Evolutionary conservation across 148 eudicot genomes (phyloP).

Genomic region (Nyssa sinensis): DNA sequence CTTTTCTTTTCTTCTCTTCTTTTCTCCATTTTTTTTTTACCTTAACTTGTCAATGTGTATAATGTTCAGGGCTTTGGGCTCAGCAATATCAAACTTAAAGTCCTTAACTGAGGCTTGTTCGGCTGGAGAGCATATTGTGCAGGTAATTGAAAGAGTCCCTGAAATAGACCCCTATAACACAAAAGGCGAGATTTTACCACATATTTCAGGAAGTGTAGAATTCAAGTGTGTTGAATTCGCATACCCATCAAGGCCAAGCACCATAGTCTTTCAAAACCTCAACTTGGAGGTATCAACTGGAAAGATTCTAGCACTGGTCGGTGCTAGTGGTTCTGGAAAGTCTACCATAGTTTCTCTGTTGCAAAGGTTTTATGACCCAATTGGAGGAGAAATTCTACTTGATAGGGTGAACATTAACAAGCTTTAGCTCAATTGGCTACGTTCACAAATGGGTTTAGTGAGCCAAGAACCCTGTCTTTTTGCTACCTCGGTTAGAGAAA

Average conservation of each 20-base stretch:
- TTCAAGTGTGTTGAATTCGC: conserved; percentile 8
- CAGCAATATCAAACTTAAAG: conserved; percentile 7
- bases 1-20: neutral
- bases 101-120: conserved; percentile 10
- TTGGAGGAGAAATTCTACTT: neutral
- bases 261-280: neutral
- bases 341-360: conserved; percentile 6
- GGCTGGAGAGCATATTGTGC: conserved; percentile 1
- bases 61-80: conserved; percentile 1
- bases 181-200: neutral
- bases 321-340: conserved; percentile 11
- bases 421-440: conserved; percentile 5
- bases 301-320: conserved; percentile 3
- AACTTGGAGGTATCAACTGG: neutral
- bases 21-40: neutral
- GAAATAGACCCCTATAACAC: neutral
- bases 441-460: conserved; percentile 9
- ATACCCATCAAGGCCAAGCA: conserved; percentile 6
- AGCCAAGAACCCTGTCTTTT: conserved; percentile 7
- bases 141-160: conserved; percentile 7
- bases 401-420: conserved; percentile 1
- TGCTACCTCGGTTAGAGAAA: conserved; percentile 7
- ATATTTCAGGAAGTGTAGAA: neutral
- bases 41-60: too few species aligned
- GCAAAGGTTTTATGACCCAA: conserved; percentile 6